phyloP scores from a whole-genome alignment of 2,329 filamentous ascomycete genomes.

The Scedosporium dehoogii region DNA sequence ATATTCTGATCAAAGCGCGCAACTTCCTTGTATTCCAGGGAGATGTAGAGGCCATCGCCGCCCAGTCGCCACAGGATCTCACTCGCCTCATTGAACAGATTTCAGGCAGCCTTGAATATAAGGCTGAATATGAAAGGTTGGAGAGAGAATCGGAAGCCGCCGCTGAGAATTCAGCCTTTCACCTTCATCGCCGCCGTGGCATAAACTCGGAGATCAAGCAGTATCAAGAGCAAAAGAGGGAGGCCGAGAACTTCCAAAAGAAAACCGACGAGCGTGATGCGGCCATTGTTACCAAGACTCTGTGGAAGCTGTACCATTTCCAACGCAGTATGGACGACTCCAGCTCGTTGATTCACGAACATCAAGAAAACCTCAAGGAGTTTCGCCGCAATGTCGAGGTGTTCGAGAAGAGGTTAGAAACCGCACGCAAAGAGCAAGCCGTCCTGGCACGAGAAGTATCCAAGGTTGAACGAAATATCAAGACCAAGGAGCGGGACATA shows the following conservation, averaged over 20 bases:
- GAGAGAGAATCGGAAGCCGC: constrained; percentile 80
- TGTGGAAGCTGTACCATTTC: constrained; percentile 96
- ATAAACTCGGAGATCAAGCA: constrained; percentile 98
- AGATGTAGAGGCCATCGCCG: constrained; percentile 93
- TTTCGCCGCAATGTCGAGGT: constrained; percentile 79
- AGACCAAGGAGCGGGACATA: constrained; percentile 74
- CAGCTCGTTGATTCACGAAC: constrained; percentile 78
- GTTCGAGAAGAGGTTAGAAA: constrained; percentile 70
- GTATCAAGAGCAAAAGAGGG: constrained; percentile 92
- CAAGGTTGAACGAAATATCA: constrained; percentile 78
- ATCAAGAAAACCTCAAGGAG: constrained; percentile 92
- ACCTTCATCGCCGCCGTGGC: constrained; percentile 77
- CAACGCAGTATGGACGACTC: constrained; percentile 90
- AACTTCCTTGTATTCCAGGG: constrained; percentile 99
- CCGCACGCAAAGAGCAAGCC: constrained; percentile 74
- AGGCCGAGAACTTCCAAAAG: constrained; percentile 85
- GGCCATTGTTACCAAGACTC: constrained; percentile 82
- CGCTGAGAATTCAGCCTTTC: constrained; percentile 77
- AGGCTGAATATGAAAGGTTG: constrained; percentile 85
- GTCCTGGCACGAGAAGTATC: constrained; percentile 65
- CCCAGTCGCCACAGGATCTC: constrained; percentile 86
- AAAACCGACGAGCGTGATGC: constrained; percentile 87
- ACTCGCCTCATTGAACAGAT: constrained; percentile 95
- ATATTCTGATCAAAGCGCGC: constrained; percentile 93
- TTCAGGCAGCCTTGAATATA: constrained; percentile 89